These are phyloP conservation scores for Penicillium sp. DNA, from an alignment of 2,329 filamentous ascomycete genomes.

Conservation along the genomic window DNA sequence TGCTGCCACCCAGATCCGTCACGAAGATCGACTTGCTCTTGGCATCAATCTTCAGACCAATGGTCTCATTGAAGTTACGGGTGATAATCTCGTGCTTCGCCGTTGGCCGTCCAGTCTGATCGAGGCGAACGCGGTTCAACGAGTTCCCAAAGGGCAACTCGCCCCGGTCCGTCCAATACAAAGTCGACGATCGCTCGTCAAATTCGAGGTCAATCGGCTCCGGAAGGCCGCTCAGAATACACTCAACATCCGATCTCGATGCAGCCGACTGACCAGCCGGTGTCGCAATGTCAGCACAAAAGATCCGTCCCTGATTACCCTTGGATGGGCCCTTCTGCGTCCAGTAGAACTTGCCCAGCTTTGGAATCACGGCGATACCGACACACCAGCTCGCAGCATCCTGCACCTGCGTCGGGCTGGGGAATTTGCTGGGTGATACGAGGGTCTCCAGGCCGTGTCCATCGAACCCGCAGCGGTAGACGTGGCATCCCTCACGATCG, in stretches of 20 bases:
- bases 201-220: conserved; percentile 60
- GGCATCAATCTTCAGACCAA: conserved; percentile 27
- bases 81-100: conserved; percentile 16
- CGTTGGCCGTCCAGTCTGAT: conserved; percentile 6
- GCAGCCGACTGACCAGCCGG: conserved; percentile 34
- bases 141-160: conserved; percentile 56
- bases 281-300: conserved; percentile 48
- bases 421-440: conserved; percentile 35
- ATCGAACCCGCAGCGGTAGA: conserved; percentile 38
- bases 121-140: conserved; percentile 44
- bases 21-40: conserved; percentile 22
- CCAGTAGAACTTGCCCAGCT: conserved; percentile 55
- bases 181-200: conserved; percentile 42
- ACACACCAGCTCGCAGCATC: conserved; percentile 51
- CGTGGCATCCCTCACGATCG: conserved; percentile 44
- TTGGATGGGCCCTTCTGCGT: conserved; percentile 59
- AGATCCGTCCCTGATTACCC: conserved; percentile 52
- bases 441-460: conserved; percentile 38
- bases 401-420: conserved; percentile 26
- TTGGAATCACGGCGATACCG: conserved; percentile 51
- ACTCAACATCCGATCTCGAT: conserved; percentile 44
- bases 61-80: conserved; percentile 27
- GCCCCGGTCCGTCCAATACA: conserved; percentile 62
- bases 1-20: conserved; percentile 29
- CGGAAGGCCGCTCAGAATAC: conserved; percentile 47